Base-by-base conservation (phyloP, 148 eudicot species). In the Silene conica region DNA sequence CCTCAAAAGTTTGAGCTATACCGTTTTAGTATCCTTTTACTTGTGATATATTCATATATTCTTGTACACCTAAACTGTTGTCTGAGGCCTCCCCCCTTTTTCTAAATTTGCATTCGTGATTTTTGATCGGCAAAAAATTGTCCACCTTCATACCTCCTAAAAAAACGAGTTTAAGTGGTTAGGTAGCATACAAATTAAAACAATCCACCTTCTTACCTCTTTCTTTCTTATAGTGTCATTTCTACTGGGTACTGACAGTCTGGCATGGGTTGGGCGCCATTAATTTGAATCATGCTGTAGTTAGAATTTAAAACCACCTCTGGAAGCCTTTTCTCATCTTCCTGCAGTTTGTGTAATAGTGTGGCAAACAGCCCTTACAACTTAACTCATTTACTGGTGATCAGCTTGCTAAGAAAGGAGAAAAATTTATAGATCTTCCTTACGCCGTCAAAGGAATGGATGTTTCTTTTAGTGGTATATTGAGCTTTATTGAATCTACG, bases 401-500 rank as follows among this genome's bases (percentile, higher is more conserved):
- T 46, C 87, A 93, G 98, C 98, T 93, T 82, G 96, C 98, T 15
- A 93, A 93, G 83, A 93, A 93, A 77, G 98, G 98, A 67, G 91
- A 91, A 19, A 88, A 89, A 60, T 93, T 89, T 75, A 86, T 93
- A 45, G 97, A 93, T 71, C 94, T 93, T 76, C 98, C 98, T 28
- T 93, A 93, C 70, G 97, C 83, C 78, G 98, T 93, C 63, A 93
- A 93, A 83, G 98, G 98, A 81, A 93, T 93, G 98, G 98, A 93
- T 74, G 98, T 93, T 63, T 93, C 98, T 7, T 93, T 93, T 71
- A 93, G 98, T 77, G 98, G 98, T 76, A 87, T 93, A 79, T 76
- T 93, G 79, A 93, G 98, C 85, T 93, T 72, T 73, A 88, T 93
- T 62, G 98, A 93, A 82, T 80, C 92, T 68, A 84, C 92, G 20